Conservation (phyloP, 2,329 filamentous ascomycete genomes). For the Ophiostoma sp. region DNA sequence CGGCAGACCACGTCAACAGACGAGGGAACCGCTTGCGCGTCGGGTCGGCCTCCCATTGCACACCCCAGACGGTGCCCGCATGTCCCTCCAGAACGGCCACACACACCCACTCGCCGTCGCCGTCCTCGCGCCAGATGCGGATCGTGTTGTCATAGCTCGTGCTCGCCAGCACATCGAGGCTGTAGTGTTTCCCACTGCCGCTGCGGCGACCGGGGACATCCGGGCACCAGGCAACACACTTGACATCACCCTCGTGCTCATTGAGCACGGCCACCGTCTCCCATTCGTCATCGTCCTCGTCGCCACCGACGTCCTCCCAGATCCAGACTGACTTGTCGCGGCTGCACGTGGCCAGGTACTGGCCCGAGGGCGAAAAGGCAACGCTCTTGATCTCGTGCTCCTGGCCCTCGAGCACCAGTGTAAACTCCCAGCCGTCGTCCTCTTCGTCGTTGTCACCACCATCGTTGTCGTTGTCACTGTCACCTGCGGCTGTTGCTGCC, state of each 20-base stretch:
- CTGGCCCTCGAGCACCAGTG: conserved; percentile 88
- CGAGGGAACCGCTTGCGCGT: conserved; percentile 53
- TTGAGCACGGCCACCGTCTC: conserved; percentile 94
- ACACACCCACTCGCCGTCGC: conserved; percentile 88
- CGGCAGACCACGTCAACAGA: conserved; percentile 81
- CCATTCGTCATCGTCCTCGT: conserved; percentile 86
- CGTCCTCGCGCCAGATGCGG: conserved; percentile 83
- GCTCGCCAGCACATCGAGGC: conserved; percentile 75
- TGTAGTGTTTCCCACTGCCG: conserved; percentile 42
- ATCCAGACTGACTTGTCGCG: conserved; percentile 97
- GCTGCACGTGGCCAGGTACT: conserved; percentile 83
- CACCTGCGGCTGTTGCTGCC: conserved; percentile 17
- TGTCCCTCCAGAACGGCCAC: conserved; percentile 81
- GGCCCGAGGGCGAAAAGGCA: conserved; percentile 70
- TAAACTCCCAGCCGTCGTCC: conserved; percentile 87
- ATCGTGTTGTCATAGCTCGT: conserved; percentile 95
- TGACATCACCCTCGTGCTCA: conserved; percentile 94
- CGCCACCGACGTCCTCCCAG: conserved; percentile 82
- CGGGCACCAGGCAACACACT: conserved; percentile 89
- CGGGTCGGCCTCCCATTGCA: conserved; percentile 66
- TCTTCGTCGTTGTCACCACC: conserved; percentile 49
- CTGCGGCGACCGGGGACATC: conserved; percentile 53
- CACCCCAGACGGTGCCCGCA: conserved; percentile 82
- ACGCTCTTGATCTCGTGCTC: conserved; percentile 89
- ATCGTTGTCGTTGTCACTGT: conserved; percentile 28